Evolutionary conservation across 2,329 filamentous ascomycete genomes (phyloP).

Genomic region (Penicillium sp.): DNA sequence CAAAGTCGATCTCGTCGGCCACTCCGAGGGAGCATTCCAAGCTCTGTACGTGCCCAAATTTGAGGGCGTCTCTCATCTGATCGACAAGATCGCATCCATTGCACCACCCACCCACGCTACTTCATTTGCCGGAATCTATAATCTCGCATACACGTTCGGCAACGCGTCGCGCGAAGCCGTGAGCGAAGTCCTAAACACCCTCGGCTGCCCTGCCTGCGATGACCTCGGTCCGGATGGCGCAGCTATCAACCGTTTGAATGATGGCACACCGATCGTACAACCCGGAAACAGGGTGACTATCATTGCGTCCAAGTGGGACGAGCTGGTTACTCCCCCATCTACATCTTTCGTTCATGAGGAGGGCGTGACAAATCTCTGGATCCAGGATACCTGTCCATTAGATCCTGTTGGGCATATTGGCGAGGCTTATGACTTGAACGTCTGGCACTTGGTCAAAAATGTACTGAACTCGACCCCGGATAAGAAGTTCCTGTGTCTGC

Average conservation of each 20-base stretch:
- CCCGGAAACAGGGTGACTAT: constrained; percentile 35
- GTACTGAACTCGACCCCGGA: constrained; percentile 32
- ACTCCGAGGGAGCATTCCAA: constrained; percentile 48
- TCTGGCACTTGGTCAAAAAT: constrained; percentile 42
- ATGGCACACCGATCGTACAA: constrained; percentile 37
- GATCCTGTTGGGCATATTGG: constrained; percentile 41
- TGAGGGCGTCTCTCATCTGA: constrained; percentile 28
- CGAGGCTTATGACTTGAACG: constrained; percentile 40
- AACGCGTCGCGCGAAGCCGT: constrained; percentile 26
- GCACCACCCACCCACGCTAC: constrained; percentile 40
- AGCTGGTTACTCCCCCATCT: constrained; percentile 35
- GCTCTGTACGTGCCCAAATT: constrained; percentile 43
- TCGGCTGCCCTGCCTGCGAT: constrained; percentile 37
- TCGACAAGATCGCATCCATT: constrained; percentile 38
- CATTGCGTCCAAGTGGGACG: constrained; percentile 35
- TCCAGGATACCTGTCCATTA: constrained; percentile 34
- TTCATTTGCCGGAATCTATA: constrained; percentile 30
- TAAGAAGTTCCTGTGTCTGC: constrained; percentile 29
- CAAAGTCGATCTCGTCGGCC: constrained; percentile 46
- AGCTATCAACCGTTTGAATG: constrained; percentile 33
- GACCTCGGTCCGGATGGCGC: constrained; percentile 32
- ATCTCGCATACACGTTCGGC: constrained; percentile 31
- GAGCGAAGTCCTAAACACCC: constrained; percentile 23
- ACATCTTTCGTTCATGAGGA: constrained; percentile 36
- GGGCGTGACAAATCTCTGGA: constrained; percentile 33